Percentiles rank a stretch among this genome's conserved stretches.
These are phyloP conservation scores for Bipolaris oryzae DNA, from an alignment of 2,329 filamentous ascomycete species.

Conservation along the genomic window DNA sequence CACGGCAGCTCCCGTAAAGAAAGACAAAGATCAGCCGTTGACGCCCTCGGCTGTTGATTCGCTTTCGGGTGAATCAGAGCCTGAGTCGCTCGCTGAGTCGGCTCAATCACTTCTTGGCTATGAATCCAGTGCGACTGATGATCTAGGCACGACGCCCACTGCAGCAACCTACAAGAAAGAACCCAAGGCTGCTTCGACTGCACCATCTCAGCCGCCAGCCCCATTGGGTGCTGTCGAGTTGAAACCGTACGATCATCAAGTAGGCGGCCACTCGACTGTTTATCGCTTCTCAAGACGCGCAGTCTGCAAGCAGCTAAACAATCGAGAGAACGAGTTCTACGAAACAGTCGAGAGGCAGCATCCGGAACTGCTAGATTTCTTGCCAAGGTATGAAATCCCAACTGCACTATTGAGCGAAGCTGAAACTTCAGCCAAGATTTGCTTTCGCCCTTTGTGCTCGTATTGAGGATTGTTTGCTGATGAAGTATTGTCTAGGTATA, in stretches of 20 bases:
- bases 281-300: constrained; percentile 95
- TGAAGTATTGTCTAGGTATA: constrained; percentile 69
- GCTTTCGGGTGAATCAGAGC: constrained; percentile 49
- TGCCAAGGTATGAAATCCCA: constrained; percentile 67
- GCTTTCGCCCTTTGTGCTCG: background rate
- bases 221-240: constrained; percentile 91
- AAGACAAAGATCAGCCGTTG: constrained; percentile 50
- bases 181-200: constrained; percentile 36
- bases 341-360: constrained; percentile 92
- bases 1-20: constrained; percentile 47
- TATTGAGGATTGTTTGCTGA: constrained; percentile 37
- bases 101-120: constrained; percentile 54
- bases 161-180: constrained; percentile 39
- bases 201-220: constrained; percentile 50
- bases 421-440: constrained; percentile 50
- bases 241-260: constrained; percentile 96
- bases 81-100: constrained; percentile 51
- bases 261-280: constrained; percentile 93
- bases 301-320: constrained; percentile 98
- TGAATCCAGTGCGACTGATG: constrained; percentile 61
- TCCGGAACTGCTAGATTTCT: constrained; percentile 84
- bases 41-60: constrained; percentile 32
- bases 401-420: constrained; percentile 39
- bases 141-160: constrained; percentile 52
- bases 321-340: constrained; percentile 98